Evolutionary conservation across 495 filamentous ascomycete genomes (phyloP), one percentile per base, ranked within the genome.

Genomic region (Talaromyces adpressus): DNA sequence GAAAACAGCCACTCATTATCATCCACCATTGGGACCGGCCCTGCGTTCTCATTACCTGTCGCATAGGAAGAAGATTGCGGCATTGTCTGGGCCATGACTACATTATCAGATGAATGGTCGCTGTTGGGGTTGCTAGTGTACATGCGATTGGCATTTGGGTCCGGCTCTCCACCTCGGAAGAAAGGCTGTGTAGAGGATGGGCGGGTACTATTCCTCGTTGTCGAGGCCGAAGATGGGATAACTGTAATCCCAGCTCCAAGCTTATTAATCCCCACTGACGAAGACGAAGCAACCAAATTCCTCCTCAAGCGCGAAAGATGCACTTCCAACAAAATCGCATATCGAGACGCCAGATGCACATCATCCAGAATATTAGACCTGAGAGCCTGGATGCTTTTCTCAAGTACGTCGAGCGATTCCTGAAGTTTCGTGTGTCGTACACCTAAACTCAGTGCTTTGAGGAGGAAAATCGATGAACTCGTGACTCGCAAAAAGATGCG

Each of bases 401-500:
- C 79, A 1, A 84, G 72, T 12, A 81, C 70, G 51, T 82, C 77
- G 0, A 84, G 72, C 0, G 80, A 81, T 47, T 79, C 75, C 47
- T 78, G 74, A 3, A 84, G 70, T 22, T 78, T 81, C 1, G 77
- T 71, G 61, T 80, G 79, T 3, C 79, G 73, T 1, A 77, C 76
- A 0, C 81, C 81, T 23, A 84, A 56, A 59, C 81, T 84, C 6
- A 84, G 68, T 0, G 79, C 78, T 69, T 84, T 84, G 71, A 84
- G 77, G 11, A 84, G 57, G 63, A 81, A 84, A 29, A 84, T 82
- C 2, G 80, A 81, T 2, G 80, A 77, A 16, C 78, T 83, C 29
- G 77, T 82, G 53, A 82, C 75, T 20, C 81, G 77, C 5, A 83
- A 74, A 59, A 82, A 80, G 34, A 82, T 81, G 36, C 81, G 77